A percentile compares a stretch with the other conserved stretches of the same genome.
These are phyloP conservation scores for Rhododendron molle DNA, from an alignment of 148 eudicot genomes.

Conservation along the genomic window DNA sequence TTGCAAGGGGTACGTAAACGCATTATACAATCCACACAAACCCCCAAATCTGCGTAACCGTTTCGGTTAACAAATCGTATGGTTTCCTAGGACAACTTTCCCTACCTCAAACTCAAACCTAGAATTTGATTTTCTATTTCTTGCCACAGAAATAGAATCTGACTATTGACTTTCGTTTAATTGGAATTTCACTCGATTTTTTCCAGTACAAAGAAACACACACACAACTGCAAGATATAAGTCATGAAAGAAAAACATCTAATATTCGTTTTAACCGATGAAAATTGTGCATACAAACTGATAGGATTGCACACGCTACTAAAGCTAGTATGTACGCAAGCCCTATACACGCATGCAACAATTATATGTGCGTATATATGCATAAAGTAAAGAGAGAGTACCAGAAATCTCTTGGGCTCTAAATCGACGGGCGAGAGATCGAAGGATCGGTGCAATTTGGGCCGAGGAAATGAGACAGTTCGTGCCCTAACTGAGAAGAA, in stretches of 20 bases:
- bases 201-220: not conserved
- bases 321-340: not conserved
- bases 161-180: too few relatives aligned
- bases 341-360: not conserved
- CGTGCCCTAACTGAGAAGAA: too few relatives aligned
- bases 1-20: too few relatives aligned
- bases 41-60: not conserved
- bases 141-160: too few relatives aligned
- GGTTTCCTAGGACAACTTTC: not conserved
- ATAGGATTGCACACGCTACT: not conserved
- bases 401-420: not conserved
- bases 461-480: too few relatives aligned
- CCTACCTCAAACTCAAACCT: not conserved
- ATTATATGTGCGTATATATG: not conserved
- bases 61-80: not conserved
- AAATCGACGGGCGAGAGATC: too few relatives aligned
- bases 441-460: not conserved
- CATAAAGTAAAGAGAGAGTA: not conserved
- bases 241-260: too few relatives aligned
- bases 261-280: too few relatives aligned
- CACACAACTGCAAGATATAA: too few relatives aligned
- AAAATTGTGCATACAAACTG: not conserved
- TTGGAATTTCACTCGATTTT: too few relatives aligned
- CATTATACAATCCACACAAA: not conserved
- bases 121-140: too few relatives aligned